Conservation (phyloP, 2,329 filamentous ascomycete genomes). For the Exophiala sp. region DNA sequence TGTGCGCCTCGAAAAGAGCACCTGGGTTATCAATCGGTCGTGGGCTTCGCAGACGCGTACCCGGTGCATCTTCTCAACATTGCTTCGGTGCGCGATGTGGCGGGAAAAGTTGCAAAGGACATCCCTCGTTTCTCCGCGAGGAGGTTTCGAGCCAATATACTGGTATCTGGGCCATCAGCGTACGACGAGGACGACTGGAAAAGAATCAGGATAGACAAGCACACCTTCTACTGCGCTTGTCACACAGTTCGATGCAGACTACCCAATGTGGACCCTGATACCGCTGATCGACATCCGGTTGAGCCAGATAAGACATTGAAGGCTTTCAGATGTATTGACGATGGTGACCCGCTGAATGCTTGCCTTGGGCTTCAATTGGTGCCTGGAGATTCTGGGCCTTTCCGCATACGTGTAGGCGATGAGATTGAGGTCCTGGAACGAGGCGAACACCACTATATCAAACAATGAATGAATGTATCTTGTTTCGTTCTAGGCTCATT, state of each 20-base stretch:
- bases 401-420: conserved; percentile 37
- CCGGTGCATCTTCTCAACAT: conserved; percentile 56
- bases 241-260: conserved; percentile 54
- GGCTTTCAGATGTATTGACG: conserved; percentile 50
- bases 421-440: conserved; percentile 39
- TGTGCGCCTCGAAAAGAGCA: conserved; percentile 51
- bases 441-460: conserved; percentile 44
- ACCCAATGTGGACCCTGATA: conserved; percentile 57
- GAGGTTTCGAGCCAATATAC: conserved; percentile 58
- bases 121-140: conserved; percentile 47
- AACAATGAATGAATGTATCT: conserved; percentile 22
- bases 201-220: conserved; percentile 42
- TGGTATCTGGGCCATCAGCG: conserved; percentile 50
- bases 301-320: conserved; percentile 51
- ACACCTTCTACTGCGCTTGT: conserved; percentile 24
- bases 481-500: no score
- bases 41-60: conserved; percentile 59
- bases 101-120: conserved; percentile 37
- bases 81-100: conserved; percentile 52
- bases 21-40: conserved; percentile 52
- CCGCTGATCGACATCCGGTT: conserved; percentile 45
- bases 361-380: conserved; percentile 53
- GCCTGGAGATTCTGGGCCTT: conserved; percentile 28
- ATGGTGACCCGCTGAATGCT: conserved; percentile 46
- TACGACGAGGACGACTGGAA: conserved; percentile 60